Evolutionary conservation across 2,329 filamentous ascomycete genomes (phyloP), one percentile per base, ranked within the genome.

Genomic region (Trichoderma sp.): DNA sequence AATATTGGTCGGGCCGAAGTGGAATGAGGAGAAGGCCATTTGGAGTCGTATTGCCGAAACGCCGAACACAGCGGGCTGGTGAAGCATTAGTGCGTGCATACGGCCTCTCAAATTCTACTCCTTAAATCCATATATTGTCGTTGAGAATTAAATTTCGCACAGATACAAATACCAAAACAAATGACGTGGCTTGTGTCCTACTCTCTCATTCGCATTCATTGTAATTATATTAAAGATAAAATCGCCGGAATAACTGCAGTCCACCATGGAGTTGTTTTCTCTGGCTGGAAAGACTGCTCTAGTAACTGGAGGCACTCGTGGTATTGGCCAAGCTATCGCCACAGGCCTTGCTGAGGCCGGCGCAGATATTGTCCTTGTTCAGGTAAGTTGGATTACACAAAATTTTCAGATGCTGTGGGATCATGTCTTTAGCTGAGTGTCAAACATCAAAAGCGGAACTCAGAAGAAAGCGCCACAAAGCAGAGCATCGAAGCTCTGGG

Each of bases 281-380:
- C 13, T 64, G 4, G 34, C 22, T 25, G 48, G 60, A 9, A 52
- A 37, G 15, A 56, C 60, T n/a, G 60, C 60, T 27, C 29, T 64
- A 15, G 48, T 64, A 9, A 64, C 29, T n/a, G 45, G 45, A 7
- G 45, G 60, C 5, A 29, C 60, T 19, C 48, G 60, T 8, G 48
- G 48, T n/a, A 64, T 39, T 39, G 60, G 59, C 10, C 59, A 64
- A 32, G 29, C 52, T 0, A 56, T 56, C 10, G 52, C 52, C 1
- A 56, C 1, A 35, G 52, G 52, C 2, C 52, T 56, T n/a, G 29
- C 52, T n/a, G 52, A 56, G 29, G 52, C 52, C 4, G 52, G 52
- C 15, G 52, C 52, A 56, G 59, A 64, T 29, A 64, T 64, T 52
- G 42, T 64, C 10, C 42, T 64, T 35, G 45, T 52, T 25, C 39